Percentiles rank a stretch among this genome's conserved stretches.
phyloP scores from a whole-genome alignment of 768 basidiomycete genomes.

The Hemileccinum impolitum region DNA sequence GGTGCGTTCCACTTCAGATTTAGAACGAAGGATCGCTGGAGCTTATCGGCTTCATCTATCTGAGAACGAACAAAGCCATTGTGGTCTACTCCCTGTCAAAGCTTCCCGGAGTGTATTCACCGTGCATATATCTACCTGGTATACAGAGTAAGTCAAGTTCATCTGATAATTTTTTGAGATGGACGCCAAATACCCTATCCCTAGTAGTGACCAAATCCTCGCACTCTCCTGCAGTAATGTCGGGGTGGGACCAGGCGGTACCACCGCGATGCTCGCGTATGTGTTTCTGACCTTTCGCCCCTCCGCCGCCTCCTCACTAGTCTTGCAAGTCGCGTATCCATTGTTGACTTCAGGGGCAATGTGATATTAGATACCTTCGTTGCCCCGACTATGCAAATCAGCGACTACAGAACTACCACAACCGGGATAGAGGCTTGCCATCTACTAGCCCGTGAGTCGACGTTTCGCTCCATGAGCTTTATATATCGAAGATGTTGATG shows the following conservation, averaged over 20 bases:
- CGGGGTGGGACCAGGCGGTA: slow-evolving; percentile 79
- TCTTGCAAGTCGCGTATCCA: slow-evolving; percentile 43
- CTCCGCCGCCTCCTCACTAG: slow-evolving; percentile 7
- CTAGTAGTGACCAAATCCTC: slow-evolving; percentile 45
- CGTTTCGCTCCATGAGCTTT: neutral
- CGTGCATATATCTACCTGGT: slow-evolving; percentile 24
- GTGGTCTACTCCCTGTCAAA: slow-evolving; percentile 15
- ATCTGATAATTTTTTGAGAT: slow-evolving; percentile 20
- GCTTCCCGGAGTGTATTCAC: slow-evolving; percentile 6
- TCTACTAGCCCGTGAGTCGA: slow-evolving; percentile 37
- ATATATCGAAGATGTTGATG: neutral
- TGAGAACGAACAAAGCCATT: slow-evolving; percentile 16
- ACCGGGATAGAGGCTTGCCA: slow-evolving; percentile 52
- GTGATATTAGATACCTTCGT: slow-evolving; percentile 64
- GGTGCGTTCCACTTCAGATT: slow-evolving; percentile 13
- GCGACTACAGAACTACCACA: slow-evolving; percentile 67
- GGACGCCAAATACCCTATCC: slow-evolving; percentile 33
- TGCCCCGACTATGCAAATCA: slow-evolving; percentile 60
- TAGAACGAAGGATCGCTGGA: slow-evolving; percentile 20
- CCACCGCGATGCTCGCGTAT: slow-evolving; percentile 80
- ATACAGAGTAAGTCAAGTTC: slow-evolving; percentile 16
- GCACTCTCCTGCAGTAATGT: slow-evolving; percentile 65
- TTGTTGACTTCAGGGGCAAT: slow-evolving; percentile 58
- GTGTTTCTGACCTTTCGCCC: slow-evolving; percentile 26
- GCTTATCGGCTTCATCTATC: slow-evolving; percentile 26